Evolutionary conservation across 2,329 filamentous ascomycete species (phyloP), one percentile per base, ranked within the genome.

Genomic region (Sclerotinia minor): DNA sequence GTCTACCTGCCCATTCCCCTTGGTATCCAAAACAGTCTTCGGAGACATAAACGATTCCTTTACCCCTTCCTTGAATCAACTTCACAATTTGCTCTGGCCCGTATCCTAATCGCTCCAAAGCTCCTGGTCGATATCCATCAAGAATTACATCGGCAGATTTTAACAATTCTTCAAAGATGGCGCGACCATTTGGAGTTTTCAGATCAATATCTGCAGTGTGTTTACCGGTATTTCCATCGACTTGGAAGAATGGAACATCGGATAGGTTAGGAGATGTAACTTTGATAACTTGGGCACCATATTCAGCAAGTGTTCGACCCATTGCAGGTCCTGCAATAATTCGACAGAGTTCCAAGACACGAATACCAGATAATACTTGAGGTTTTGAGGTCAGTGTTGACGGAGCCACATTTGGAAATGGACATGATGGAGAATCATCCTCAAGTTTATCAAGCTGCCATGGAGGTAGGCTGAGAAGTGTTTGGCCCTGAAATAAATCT

Each of bases 291-390:
- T 89, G 85, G 9, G 90, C 90, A 2, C 91, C 91, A 75, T 92
- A 89, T 70, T 91, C 90, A n/a, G 88, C 89, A 0, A 93, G 82
- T 1, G 87, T 87, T 41, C 89, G 85, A 3, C 87, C 87, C 71
- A 92, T 87, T 5, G 88, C 86, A n/a, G 90, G 90, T 0, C 89
- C 90, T 4, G 90, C 90, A 71, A 93, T 92, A 73, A 92, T 88
- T 52, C 90, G 87, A 75, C 89, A 91, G 41, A 93, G 79, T 75
- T 94, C 91, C 6, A 93, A 82, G 7, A 93, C 89, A 71, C 89
- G 89, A 76, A 92, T 82, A 0, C 90, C 90, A 8, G 74, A 82
- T 69, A 80, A 87, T 73, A 73, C 69, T 67, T 72, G 71, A 13
- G 72, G 72, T 45, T 72, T 70, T 13, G 64, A 69, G 24, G 47